Evolutionary conservation across 352 stramenopile species (phyloP), one percentile per base, ranked within the genome.

Genomic region (Phytophthora foliorum): DNA sequence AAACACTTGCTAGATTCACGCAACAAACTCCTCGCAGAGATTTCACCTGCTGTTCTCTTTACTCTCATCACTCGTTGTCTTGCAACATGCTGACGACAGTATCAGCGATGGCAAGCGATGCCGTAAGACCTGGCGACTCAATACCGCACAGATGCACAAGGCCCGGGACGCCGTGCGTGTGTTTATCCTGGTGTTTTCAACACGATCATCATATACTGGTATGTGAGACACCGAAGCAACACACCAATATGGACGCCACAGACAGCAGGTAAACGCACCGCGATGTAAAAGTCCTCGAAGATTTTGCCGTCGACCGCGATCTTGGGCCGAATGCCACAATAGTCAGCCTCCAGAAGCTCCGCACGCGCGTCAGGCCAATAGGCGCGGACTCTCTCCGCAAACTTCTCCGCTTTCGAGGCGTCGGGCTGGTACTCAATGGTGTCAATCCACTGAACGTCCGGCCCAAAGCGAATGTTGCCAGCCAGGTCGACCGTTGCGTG

Each of bases 281-380:
- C 72, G 52, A 99, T 93, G 24, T 87, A 87, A 74, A 99, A 99
- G 73, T 99, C 97, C 6, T 88, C 69, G 44, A 81, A 76, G 6
- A 84, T 70, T 4, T 66, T 51, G 16, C 78, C 77, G 19, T 86
- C 74, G 46, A 98, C 81, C 10, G 69, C 57, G 38, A 99, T 86
- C 73, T 99, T 99, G 3, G 97, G 97, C 25, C 97, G 84, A 36
- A 99, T 92, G n/a, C 97, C 97, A 61, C 93, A 94, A 78, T 99
- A 99, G 65, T 99, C 97, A 0, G 92, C 82, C 6, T 89, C 49
- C 24, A 99, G 77, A 24, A 90, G 80, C 19, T 90, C 78, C 2
- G 93, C 80, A 0, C 71, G 61, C 9, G 98, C 79, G 16, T 70
- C 64, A 1, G 96, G 97, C 93, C 95, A 99, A 77, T 99, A 99